A percentile compares a stretch with the other conserved stretches of the same genome.
Evolutionary conservation across 257 asterid genomes (phyloP).

Genomic region (Lycium ferocissimum): DNA sequence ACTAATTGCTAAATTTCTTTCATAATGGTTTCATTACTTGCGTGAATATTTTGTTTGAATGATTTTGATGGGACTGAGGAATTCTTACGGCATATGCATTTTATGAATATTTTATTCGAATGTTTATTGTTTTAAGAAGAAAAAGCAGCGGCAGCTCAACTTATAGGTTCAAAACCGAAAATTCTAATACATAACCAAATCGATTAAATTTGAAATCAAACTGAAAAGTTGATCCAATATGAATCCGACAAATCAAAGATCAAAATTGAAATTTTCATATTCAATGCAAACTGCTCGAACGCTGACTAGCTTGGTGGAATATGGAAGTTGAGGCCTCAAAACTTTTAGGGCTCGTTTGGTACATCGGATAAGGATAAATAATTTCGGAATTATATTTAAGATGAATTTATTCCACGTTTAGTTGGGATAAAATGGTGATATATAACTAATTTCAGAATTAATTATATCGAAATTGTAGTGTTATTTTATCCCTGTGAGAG

Average conservation of each 20-base stretch:
- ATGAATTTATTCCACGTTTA: too few species aligned
- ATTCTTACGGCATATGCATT: background rate
- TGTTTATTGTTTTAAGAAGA: background rate
- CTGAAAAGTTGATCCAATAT: background rate
- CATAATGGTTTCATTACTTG: background rate
- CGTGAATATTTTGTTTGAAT: background rate
- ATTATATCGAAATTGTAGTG: too few species aligned
- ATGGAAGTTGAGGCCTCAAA: background rate
- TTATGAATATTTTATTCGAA: background rate
- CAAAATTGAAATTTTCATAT: background rate
- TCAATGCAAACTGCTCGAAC: too few species aligned
- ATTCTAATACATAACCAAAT: background rate
- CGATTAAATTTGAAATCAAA: background rate
- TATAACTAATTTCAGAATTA: too few species aligned
- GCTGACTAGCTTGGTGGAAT: background rate
- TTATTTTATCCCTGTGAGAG: too few species aligned
- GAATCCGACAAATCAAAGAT: background rate
- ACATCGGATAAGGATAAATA: too few species aligned
- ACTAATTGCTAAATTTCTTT: too few species aligned
- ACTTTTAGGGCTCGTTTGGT: background rate
- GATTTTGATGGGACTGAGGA: background rate
- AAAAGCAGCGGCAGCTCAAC: background rate
- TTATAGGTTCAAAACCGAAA: background rate
- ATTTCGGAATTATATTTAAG: too few species aligned
- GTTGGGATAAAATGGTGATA: too few species aligned